Base-by-base conservation (phyloP, 176 grass and related monocot genomes). In the Avena insularis region DNA sequence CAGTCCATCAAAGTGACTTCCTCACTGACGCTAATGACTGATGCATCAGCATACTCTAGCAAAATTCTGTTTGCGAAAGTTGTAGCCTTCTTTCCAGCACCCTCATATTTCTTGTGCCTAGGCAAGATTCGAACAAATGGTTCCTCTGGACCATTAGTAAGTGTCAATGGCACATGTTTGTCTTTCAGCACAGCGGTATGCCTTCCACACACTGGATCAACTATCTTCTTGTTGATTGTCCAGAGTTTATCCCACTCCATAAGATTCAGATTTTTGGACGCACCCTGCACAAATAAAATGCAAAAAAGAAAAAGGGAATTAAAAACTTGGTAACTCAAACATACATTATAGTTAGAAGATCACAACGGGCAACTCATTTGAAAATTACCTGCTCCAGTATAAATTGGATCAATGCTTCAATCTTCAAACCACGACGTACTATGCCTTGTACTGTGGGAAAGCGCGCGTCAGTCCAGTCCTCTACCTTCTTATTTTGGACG, bases 211-310 rank as follows among this genome's bases (percentile, higher is more conserved):
- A 95, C 90, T 56, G 96, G 96, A 83, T 95, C 96, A 59, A 95
- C 89, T 84, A 94, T 89, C 83, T 91, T 98, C 71, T 98, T 95
- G 90, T 95, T 98, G 71, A 95, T 95, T 49, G 93, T 98, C 96
- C 93, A 95, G 55, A 98, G 87, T 81, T 95, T 98, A 86, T 98
- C 96, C 93, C 93, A 92, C 86, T 98, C 93, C 93, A 98, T 98
- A 55, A 98, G 90, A 90, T 98, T 98, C 17, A 98, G 86, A 86
- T 95, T 98, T 79, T 98, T 95, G 29, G 96, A 98, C 49, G 93
- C 91, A 91, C 96, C 96, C 93, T 95, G 50, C 66, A 80, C 25
- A 67, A 84, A 86, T 46, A 62, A 86, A 84, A 65, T 48, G 4
- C 29, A 88, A 25, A 71, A 69, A 84, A 87, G 4, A 46, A n/a